Evolutionary conservation across 2,329 filamentous ascomycete species (phyloP), one percentile per base, ranked within the genome.

Genomic region (Pestalotiopsis sp.): DNA sequence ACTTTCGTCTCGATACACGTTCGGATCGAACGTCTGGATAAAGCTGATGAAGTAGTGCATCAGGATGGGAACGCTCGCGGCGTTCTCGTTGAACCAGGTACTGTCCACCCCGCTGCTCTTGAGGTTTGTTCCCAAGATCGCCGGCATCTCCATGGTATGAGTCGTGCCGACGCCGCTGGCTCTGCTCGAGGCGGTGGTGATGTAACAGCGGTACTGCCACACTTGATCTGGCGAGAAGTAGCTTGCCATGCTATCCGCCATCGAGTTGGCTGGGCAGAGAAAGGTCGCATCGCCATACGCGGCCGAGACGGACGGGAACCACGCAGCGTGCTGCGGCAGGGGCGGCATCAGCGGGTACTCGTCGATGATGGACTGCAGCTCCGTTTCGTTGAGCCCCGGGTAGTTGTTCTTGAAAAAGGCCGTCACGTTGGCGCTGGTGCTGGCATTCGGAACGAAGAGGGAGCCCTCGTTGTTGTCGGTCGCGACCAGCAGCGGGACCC

Each of bases 121-220:
- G 2, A 49, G 41, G 11, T 23, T 39, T 5, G 59, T 64, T 0
- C 91, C 91, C 81, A 89, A 93, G 64, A 94, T 88, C 0, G 90
- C 89, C 65, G 86, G 84, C 0, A 88, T 72, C 75, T 94, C 91
- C 9, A 89, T 84, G 0, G 88, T 90, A 73, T 94, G 91, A 3
- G 85, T 83, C 0, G 91, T 89, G 0, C 91, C 91, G 1, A 84
- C 74, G 1, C 91, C 91, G 1, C 78, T 75, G 0, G 79, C 80
- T 27, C 85, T 80, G 39, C 86, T 80, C 0, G 75, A 72, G 0
- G 85, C 83, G 69, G 92, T 90, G 38, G 87, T 79, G 2, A 93
- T 91, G 62, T 89, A 86, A 80, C 89, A 92, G 63, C 86, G 86
- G 76, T 94, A 94, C 73, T 89, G 89, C 85, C 87, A 94, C 27